Conservation (phyloP, 139 green algal genomes). For the Microglena sp. region DNA sequence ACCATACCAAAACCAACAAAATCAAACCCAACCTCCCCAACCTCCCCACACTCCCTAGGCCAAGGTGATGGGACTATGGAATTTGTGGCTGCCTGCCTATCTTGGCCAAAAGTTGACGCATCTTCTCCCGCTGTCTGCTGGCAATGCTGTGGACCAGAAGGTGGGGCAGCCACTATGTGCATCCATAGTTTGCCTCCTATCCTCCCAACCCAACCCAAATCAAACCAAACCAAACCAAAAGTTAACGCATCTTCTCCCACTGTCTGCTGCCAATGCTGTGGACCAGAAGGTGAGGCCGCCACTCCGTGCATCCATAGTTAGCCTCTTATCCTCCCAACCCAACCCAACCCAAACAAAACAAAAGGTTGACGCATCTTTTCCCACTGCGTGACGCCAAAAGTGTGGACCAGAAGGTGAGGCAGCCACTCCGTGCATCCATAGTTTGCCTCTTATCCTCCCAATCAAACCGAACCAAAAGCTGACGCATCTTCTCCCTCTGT, state of each 20-base stretch:
- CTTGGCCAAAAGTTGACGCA: conserved; percentile 13
- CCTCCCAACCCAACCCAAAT: not conserved
- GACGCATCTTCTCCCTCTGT: too few species aligned
- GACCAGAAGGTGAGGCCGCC: too few species aligned
- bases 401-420: too few species aligned
- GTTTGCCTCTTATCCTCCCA: not conserved
- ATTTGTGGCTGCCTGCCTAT: conserved; percentile 81
- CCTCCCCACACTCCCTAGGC: conserved; percentile 13
- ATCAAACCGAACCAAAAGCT: too few species aligned
- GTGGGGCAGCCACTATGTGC: too few species aligned
- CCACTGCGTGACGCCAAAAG: too few species aligned
- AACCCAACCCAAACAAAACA: not conserved
- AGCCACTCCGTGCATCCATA: too few species aligned
- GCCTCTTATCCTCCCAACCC: not conserved
- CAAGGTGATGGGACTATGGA: conserved; percentile 80
- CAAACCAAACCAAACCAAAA: not conserved
- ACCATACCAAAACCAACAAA: not conserved
- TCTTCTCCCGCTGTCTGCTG: too few species aligned
- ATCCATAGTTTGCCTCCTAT: too few species aligned
- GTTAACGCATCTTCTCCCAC: conserved; percentile 22
- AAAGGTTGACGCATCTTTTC: conserved; percentile 17
- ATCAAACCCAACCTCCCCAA: not conserved
- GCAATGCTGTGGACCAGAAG: too few species aligned
- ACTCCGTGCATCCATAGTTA: too few species aligned
- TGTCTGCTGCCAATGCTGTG: too few species aligned